These are phyloP conservation scores for Astrothelium subdiscretum DNA, from an alignment of 495 filamentous ascomycete species.

Conservation along the genomic window DNA sequence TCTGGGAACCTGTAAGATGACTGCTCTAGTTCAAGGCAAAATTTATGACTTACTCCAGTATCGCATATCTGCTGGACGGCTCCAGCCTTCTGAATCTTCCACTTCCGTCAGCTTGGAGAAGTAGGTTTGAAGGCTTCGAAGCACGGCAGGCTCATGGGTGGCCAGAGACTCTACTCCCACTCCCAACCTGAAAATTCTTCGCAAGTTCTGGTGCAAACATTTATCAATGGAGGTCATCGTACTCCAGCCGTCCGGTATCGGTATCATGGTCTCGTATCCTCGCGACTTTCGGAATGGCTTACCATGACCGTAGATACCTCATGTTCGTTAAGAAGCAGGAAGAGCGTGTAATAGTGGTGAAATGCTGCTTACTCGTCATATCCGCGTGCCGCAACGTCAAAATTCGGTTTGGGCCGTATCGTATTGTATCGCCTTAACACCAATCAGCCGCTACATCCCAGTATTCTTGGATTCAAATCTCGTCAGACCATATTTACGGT, in stretches of 20 bases:
- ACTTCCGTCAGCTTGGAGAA: slow-evolving; percentile 5
- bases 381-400: not conserved
- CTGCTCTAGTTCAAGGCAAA: not conserved
- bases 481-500: not conserved
- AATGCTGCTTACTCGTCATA: not conserved
- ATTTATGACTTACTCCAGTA: slow-evolving; percentile 3
- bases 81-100: slow-evolving; percentile 9
- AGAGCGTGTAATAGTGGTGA: not conserved
- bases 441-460: not conserved
- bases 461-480: not conserved
- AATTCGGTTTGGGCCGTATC: not conserved
- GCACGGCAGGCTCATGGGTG: slow-evolving; percentile 5
- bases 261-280: slow-evolving; percentile 6
- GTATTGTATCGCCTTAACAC: not conserved
- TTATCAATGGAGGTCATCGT: slow-evolving; percentile 10
- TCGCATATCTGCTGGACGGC: slow-evolving; percentile 4
- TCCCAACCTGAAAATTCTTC: slow-evolving; percentile 4
- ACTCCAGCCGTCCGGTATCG: slow-evolving; percentile 6
- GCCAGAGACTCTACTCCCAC: not conserved
- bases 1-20: not conserved
- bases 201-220: slow-evolving; percentile 6
- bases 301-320: not conserved
- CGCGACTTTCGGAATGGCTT: slow-evolving; percentile 1
- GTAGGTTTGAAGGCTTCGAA: slow-evolving; percentile 6
- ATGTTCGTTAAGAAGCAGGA: not conserved